Evolutionary conservation across 2,329 filamentous ascomycete species (phyloP).

Genomic region (Pyricularia sp.): DNA sequence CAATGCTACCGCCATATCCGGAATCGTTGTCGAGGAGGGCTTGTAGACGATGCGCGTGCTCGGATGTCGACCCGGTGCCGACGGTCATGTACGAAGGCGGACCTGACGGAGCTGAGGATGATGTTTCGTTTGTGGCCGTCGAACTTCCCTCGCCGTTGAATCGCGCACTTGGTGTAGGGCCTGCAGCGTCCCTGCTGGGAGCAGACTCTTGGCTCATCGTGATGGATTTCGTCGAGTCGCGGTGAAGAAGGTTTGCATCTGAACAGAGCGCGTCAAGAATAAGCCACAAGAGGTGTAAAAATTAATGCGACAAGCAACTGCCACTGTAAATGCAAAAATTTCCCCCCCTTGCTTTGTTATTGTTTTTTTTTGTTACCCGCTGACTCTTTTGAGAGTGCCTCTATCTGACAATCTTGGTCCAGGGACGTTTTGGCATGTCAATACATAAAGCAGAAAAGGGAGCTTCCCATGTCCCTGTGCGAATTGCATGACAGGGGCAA

Average conservation of each 20-base stretch:
- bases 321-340: background rate
- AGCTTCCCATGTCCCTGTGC: background rate
- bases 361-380: background rate
- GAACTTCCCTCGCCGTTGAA: background rate
- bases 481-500: background rate
- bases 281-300: background rate
- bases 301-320: background rate
- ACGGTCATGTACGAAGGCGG: constrained; percentile 67
- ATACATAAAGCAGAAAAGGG: background rate
- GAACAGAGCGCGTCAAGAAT: background rate
- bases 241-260: background rate
- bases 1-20: constrained; percentile 77
- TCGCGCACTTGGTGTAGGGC: background rate
- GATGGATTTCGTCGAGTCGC: background rate
- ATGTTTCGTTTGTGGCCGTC: background rate
- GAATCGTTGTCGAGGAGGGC: constrained; percentile 80
- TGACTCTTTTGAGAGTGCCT: background rate
- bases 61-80: constrained; percentile 70
- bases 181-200: constrained; percentile 1
- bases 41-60: constrained; percentile 73
- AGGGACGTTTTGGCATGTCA: background rate
- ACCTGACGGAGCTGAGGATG: constrained; percentile 8
- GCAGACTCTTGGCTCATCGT: background rate
- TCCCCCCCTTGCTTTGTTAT: background rate
- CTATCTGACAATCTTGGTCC: background rate